These are phyloP conservation scores for Brasenia schreberi DNA, from an alignment of 164 flowering plant genomes.

Conservation along the genomic window DNA sequence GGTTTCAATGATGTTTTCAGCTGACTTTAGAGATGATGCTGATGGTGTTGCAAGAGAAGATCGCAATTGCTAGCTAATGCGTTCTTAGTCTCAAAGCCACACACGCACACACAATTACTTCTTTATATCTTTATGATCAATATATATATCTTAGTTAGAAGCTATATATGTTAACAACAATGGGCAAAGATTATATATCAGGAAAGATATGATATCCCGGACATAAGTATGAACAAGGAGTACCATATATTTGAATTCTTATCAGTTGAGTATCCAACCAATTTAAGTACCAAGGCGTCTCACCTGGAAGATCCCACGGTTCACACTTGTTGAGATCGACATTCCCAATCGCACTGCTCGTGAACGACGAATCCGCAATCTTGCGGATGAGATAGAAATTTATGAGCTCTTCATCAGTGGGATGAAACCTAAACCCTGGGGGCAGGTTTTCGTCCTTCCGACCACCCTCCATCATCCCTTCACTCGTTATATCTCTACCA, in stretches of 20 bases:
- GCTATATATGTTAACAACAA: no score
- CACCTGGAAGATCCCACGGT: conserved; percentile 97
- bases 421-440: conserved; percentile 76
- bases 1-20: no score
- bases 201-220: neutral
- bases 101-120: no score
- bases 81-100: no score
- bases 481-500: neutral
- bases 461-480: neutral
- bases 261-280: neutral
- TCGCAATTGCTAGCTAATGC: no score
- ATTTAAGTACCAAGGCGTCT: conserved; percentile 7
- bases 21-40: no score
- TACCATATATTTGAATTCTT: neutral
- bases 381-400: conserved; percentile 55
- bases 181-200: neutral
- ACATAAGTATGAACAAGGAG: neutral
- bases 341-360: conserved; percentile 54
- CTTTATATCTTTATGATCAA: no score
- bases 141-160: no score
- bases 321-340: conserved; percentile 90
- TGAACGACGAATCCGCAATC: conserved; percentile 57
- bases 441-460: conserved; percentile 40
- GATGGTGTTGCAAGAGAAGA: no score
- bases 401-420: conserved; percentile 72